A percentile compares a stretch with the other conserved stretches of the same genome.
Evolutionary conservation across 108 stramenopile species (phyloP).

Genomic region (Cyclotella cryptica): DNA sequence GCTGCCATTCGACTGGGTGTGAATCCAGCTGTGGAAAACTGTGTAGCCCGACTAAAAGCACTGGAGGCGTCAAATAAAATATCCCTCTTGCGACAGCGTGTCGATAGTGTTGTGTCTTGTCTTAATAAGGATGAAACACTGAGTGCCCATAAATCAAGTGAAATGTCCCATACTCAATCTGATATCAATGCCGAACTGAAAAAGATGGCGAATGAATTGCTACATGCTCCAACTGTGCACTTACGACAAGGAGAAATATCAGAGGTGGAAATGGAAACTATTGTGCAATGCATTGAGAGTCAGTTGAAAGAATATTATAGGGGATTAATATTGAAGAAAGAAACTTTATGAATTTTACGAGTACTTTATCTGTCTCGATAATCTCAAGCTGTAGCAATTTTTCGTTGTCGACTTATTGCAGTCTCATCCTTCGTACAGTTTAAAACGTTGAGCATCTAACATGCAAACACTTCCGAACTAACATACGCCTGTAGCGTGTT

Average conservation of each 20-base stretch:
- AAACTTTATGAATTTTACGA: neutral
- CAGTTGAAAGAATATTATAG: constrained; percentile 4
- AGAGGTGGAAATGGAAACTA: neutral
- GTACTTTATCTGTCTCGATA: too few species aligned
- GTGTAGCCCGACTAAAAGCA: constrained; percentile 4
- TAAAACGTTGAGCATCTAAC: too few species aligned
- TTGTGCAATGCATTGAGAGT: neutral
- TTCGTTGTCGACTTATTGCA: too few species aligned
- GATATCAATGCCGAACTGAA: neutral
- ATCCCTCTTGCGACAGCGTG: neutral
- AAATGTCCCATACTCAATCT: neutral
- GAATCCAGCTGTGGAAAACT: neutral
- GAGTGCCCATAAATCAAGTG: too few species aligned
- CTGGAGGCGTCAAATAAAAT: neutral
- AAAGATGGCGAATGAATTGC: constrained; percentile 1
- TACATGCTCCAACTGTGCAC: constrained; percentile 1
- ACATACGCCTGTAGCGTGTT: too few species aligned
- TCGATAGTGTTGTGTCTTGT: neutral
- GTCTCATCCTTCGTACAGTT: too few species aligned
- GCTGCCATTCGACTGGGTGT: constrained; percentile 33
- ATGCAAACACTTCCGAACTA: too few species aligned
- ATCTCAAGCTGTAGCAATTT: too few species aligned
- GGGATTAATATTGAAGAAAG: neutral
- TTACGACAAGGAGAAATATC: constrained; percentile 8
- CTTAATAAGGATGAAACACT: too few species aligned